phyloP scores from a whole-genome alignment of 306 rosid species.

The Lagenaria siceraria region DNA sequence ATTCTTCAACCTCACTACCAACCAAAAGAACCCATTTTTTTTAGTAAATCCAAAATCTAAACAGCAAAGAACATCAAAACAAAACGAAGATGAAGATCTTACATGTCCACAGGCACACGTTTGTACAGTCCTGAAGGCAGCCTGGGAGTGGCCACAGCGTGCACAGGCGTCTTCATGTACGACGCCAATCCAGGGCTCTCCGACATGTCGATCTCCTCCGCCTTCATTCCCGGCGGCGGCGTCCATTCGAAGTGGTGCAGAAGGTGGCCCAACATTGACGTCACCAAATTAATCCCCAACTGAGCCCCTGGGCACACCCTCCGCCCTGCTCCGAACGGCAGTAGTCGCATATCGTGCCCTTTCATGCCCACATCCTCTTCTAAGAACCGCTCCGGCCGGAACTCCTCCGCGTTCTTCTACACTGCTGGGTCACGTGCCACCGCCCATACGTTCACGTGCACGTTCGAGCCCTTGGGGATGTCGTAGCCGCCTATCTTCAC shows the following conservation, averaged over 20 bases:
- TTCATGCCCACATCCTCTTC: slow-evolving; percentile 94
- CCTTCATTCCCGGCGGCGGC: slow-evolving; percentile 29
- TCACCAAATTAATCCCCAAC: slow-evolving; percentile 66
- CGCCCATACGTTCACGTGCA: slow-evolving; percentile 86
- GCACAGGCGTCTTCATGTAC: slow-evolving; percentile 62
- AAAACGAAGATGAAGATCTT: neutral
- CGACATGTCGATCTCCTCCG: slow-evolving; percentile 61
- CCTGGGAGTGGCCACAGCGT: slow-evolving; percentile 61
- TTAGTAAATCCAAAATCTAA: neutral
- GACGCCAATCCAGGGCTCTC: slow-evolving; percentile 77
- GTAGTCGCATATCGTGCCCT: slow-evolving; percentile 64
- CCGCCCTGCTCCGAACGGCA: slow-evolving; percentile 84
- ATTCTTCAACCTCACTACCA: neutral
- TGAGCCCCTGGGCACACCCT: slow-evolving; percentile 84
- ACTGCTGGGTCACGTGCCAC: slow-evolving; percentile 56
- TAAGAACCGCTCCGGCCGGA: slow-evolving; percentile 70
- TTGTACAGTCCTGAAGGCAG: slow-evolving; percentile 52
- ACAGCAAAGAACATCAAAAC: neutral
- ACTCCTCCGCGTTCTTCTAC: slow-evolving; percentile 57
- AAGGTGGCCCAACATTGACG: slow-evolving; percentile 74
- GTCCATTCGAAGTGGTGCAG: slow-evolving; percentile 76
- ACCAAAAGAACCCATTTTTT: neutral
- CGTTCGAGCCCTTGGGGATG: slow-evolving; percentile 72
- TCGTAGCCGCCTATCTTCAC: slow-evolving; percentile 81
- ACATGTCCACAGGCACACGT: slow-evolving; percentile 42